phyloP scores from a whole-genome alignment of 1,284 basidiomycete species.

The Leccinum colubrinum region DNA sequence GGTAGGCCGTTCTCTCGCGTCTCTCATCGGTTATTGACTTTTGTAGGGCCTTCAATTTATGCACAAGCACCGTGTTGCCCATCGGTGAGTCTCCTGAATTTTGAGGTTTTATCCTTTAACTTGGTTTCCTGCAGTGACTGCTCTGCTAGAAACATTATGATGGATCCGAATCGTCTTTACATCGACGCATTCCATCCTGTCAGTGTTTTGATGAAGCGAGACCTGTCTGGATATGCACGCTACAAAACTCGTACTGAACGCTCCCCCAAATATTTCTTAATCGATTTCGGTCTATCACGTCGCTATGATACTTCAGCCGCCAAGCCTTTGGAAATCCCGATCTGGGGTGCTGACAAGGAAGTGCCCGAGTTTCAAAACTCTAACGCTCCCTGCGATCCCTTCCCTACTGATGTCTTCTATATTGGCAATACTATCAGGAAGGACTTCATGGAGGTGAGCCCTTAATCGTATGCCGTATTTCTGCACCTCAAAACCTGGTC shows the following conservation, averaged over 20 bases:
- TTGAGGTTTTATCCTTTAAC: fast-evolving
- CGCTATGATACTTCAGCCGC: slow-evolving; percentile 21
- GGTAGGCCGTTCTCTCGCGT: slow-evolving; percentile 17
- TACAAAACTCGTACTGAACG: slow-evolving; percentile 27
- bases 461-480: not conserved
- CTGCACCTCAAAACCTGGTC: fast-evolving
- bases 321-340: slow-evolving; percentile 11
- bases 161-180: slow-evolving; percentile 31
- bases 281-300: slow-evolving; percentile 39
- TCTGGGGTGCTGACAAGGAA: slow-evolving; percentile 24
- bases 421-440: slow-evolving; percentile 33
- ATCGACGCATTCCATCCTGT: slow-evolving; percentile 25
- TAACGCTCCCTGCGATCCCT: slow-evolving; percentile 30
- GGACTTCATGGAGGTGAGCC: slow-evolving; percentile 24
- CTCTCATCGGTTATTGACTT: not conserved
- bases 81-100: slow-evolving; percentile 3
- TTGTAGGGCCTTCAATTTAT: slow-evolving; percentile 23
- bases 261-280: slow-evolving; percentile 24
- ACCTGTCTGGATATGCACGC: slow-evolving; percentile 20
- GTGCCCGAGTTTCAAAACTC: slow-evolving; percentile 24
- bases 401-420: slow-evolving; percentile 38
- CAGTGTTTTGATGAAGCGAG: slow-evolving; percentile 8
- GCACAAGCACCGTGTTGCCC: slow-evolving; percentile 23
- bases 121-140: slow-evolving; percentile 13
- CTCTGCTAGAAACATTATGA: slow-evolving; percentile 35